Evolutionary conservation across 176 grass and related monocot species (phyloP).

Genomic region (Ananas comosus): DNA sequence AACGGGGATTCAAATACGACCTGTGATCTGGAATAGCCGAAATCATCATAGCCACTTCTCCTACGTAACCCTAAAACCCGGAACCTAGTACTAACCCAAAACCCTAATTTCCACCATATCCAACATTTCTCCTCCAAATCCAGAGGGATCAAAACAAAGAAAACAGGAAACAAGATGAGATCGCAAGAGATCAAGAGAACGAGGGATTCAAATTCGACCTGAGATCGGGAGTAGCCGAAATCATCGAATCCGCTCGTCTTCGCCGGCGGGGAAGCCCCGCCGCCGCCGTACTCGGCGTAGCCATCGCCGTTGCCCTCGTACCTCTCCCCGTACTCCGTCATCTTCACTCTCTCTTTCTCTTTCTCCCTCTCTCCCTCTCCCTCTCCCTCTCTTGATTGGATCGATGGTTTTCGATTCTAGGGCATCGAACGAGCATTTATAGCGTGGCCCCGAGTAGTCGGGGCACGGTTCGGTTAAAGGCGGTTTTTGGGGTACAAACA

Average conservation of each 20-base stretch:
- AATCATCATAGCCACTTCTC: too few relatives aligned
- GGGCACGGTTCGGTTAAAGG: too few relatives aligned
- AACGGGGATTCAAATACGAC: too few relatives aligned
- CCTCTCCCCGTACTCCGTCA: constrained; percentile 62
- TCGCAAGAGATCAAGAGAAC: neutral
- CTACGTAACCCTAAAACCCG: too few relatives aligned
- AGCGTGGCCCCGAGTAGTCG: too few relatives aligned
- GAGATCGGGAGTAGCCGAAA: constrained; percentile 44
- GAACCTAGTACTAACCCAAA: too few relatives aligned
- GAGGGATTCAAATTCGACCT: constrained; percentile 11
- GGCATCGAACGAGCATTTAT: neutral
- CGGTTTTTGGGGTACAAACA: too few relatives aligned
- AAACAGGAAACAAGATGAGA: neutral
- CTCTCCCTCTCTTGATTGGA: neutral
- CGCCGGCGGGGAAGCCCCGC: constrained; percentile 25
- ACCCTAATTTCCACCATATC: too few relatives aligned
- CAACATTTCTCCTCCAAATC: neutral
- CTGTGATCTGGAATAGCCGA: too few relatives aligned
- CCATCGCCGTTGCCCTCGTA: constrained; percentile 49
- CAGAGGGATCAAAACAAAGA: neutral
- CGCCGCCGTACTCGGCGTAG: constrained; percentile 29
- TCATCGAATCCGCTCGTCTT: constrained; percentile 51
- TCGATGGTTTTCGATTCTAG: neutral
- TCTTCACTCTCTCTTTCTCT: constrained; percentile 7
- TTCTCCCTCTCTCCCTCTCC: neutral